These are phyloP conservation scores for Curvularia eragrostidis DNA, from an alignment of 2,329 filamentous ascomycete species.

Conservation along the genomic window DNA sequence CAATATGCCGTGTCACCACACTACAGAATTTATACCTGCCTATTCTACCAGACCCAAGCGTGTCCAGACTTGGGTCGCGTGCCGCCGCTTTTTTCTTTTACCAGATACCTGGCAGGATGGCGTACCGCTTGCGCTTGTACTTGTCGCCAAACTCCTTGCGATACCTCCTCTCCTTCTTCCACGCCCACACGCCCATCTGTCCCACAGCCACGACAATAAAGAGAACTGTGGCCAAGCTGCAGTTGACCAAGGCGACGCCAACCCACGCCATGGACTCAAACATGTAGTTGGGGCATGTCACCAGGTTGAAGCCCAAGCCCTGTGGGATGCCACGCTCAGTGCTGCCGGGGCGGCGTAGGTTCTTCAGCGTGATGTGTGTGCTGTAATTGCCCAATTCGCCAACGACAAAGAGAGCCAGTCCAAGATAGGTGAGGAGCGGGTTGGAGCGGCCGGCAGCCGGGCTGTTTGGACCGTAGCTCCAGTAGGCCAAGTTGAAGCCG, in stretches of 20 bases:
- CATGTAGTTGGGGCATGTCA: slow-evolving; percentile 98
- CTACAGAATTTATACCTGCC: background rate
- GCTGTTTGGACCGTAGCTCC: slow-evolving; percentile 80
- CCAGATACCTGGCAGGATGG: slow-evolving; percentile 79
- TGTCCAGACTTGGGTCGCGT: background rate
- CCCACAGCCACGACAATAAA: slow-evolving; percentile 76
- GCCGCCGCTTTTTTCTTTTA: slow-evolving; percentile 54
- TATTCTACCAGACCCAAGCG: background rate
- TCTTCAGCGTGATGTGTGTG: slow-evolving; percentile 79
- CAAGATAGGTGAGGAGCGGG: slow-evolving; percentile 61
- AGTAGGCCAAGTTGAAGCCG: slow-evolving; percentile 81
- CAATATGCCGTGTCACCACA: slow-evolving; percentile 9
- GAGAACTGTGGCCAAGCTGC: slow-evolving; percentile 77
- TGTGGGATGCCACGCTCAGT: slow-evolving; percentile 84
- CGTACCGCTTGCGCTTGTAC: slow-evolving; percentile 93
- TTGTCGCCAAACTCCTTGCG: slow-evolving; percentile 88
- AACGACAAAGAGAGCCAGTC: slow-evolving; percentile 74
- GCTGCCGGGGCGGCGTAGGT: slow-evolving; percentile 77
- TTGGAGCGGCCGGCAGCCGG: slow-evolving; percentile 65
- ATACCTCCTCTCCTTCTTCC: slow-evolving; percentile 90
- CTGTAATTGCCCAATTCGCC: slow-evolving; percentile 82
- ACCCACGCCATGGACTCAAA: slow-evolving; percentile 90
- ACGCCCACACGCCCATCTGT: slow-evolving; percentile 88
- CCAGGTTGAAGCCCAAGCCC: slow-evolving; percentile 82
- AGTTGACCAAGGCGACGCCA: slow-evolving; percentile 79